Base-by-base conservation (phyloP, 2,329 filamentous ascomycete species). In the Ceratocystis papillata region DNA sequence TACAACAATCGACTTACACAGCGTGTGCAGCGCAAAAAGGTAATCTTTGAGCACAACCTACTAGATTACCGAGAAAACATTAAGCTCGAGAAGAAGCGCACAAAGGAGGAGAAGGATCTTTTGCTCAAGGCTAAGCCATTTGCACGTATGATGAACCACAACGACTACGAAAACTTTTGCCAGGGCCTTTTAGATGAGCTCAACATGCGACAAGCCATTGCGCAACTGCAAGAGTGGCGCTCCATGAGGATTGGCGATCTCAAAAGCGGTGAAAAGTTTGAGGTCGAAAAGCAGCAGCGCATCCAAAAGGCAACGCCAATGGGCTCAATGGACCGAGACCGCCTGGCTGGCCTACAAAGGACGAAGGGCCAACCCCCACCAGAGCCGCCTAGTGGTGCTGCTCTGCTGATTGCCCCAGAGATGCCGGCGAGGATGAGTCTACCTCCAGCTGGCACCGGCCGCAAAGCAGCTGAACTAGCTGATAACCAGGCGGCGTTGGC, bases 71-170 rank as follows among this genome's bases (percentile, higher is more conserved):
- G 91, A 69, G 95, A 96, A 75, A 96, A 96, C 73, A 87, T 84
- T 30, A 88, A 90, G 63, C 75, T 87, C 3, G 94, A 99, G 73
- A 99, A 97, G 83, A 96, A 92, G 77, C 84, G 92, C 44, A 95
- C 90, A 0, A 97, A 97, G 73, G 94, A 99, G 73, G 94, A 99
- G 75, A 84, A 88, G 65, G 94, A 97, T 64, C 77, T 97, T 15
- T 76, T 96, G 17, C 93, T 93, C 76, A 96, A 96, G 74, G 88
- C 91, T 4, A 99, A 99, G 72, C 94, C 94, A 0, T 96, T 96
- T 72, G 93, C 91, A 2, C 85, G 93, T 53, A 95, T 97, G 84
- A 96, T 97, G 93, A 96, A 93, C 72, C 87, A 88, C 71, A 81
- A 87, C 60, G 94, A 99, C 74, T 97, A 96, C 72, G 88, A 95